These are phyloP conservation scores for Aspergillus novoparasiticus DNA, from an alignment of 2,329 filamentous ascomycete species.

Conservation along the genomic window DNA sequence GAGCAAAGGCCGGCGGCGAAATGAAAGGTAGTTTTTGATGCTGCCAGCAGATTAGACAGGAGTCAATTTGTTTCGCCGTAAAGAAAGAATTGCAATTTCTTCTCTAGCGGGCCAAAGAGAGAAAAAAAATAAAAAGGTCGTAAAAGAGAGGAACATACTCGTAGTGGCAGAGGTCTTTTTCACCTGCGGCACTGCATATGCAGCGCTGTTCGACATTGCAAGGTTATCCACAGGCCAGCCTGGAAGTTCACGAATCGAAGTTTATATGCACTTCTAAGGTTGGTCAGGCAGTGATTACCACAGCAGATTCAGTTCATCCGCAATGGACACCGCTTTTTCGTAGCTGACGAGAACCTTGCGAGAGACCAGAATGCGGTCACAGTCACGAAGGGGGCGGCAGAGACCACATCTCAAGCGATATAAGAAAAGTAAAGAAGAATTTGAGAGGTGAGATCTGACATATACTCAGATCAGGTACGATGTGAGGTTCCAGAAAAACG, in stretches of 20 bases:
- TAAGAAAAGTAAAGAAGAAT: neutral
- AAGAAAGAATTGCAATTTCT: neutral
- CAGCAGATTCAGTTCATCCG: conserved; percentile 4
- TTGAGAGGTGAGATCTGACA: neutral
- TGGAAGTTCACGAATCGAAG: conserved; percentile 1
- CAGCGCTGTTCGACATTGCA: conserved; percentile 36
- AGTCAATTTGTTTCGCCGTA: neutral
- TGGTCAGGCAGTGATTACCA: neutral
- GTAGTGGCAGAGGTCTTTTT: conserved; percentile 31
- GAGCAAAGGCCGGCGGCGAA: conserved; percentile 87
- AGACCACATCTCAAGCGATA: conserved; percentile 12
- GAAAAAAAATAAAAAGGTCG: neutral
- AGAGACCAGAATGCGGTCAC: conserved; percentile 14
- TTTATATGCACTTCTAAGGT: neutral
- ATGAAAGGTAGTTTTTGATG: conserved; percentile 65
- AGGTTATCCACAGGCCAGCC: conserved; percentile 10
- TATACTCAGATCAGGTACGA: neutral
- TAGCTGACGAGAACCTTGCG: neutral
- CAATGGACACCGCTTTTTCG: conserved; percentile 3
- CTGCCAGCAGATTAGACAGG: conserved; percentile 22
- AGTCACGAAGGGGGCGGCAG: conserved; percentile 5
- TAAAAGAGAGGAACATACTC: conserved; percentile 25
- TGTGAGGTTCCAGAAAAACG: neutral
- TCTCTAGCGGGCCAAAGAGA: neutral
- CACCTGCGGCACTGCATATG: conserved; percentile 31